Conservation (phyloP, 2,329 filamentous ascomycete genomes). For the Geosmithia morbida region DNA sequence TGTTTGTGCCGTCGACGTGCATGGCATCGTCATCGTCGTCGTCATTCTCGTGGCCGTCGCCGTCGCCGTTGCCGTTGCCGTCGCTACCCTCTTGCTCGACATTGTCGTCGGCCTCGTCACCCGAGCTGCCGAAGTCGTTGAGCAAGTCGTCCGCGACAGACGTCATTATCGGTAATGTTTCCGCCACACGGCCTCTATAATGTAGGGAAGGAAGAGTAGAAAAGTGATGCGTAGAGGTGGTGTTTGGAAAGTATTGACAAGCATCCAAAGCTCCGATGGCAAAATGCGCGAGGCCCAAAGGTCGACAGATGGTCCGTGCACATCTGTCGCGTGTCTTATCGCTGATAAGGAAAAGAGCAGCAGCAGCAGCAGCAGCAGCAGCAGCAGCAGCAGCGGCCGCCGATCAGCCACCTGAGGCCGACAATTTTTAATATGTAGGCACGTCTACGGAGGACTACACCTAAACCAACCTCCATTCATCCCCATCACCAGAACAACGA, state of each 20-base stretch:
- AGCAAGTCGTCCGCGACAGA: conserved; percentile 86
- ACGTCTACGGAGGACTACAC: neutral
- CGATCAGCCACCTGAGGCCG: neutral
- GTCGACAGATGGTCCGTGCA: conserved; percentile 1
- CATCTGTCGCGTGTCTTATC: neutral
- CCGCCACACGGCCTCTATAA: neutral
- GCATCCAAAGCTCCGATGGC: neutral
- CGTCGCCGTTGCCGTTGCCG: conserved; percentile 26
- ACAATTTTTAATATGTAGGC: neutral
- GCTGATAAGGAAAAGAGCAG: neutral
- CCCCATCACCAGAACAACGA: neutral
- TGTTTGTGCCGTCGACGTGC: conserved; percentile 19
- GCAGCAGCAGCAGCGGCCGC: neutral
- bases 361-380: neutral
- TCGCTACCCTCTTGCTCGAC: conserved; percentile 33
- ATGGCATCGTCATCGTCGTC: conserved; percentile 23
- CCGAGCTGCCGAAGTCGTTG: conserved; percentile 53
- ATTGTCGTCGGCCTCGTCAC: conserved; percentile 53
- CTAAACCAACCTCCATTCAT: neutral
- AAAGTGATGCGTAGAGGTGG: neutral
- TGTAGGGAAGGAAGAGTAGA: neutral
- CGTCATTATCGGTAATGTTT: conserved; percentile 45
- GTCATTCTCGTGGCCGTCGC: conserved; percentile 36
- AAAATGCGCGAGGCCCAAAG: neutral
- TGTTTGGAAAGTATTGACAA: neutral